Conservation (phyloP, 1,284 basidiomycete species). For the Ustilago trichophora region DNA sequence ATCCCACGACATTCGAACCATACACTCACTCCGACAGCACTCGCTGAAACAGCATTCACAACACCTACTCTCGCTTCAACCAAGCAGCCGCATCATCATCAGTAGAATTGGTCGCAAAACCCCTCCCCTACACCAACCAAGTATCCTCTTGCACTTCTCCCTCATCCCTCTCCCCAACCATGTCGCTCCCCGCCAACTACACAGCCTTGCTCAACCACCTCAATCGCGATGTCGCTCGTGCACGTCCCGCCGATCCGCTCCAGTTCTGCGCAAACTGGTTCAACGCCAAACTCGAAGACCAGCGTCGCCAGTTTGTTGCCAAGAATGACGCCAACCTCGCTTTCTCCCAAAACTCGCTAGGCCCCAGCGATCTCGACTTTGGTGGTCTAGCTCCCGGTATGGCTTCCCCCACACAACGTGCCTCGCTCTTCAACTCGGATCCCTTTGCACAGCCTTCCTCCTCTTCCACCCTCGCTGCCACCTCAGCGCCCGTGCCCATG, state of each 20-base stretch:
- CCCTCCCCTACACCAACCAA: no score
- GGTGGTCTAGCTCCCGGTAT: constrained; percentile 22
- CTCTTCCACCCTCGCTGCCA: background rate
- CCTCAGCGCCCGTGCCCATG: constrained; percentile 19
- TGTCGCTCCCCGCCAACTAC: constrained; percentile 58
- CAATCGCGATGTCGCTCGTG: constrained; percentile 82
- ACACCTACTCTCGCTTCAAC: no score
- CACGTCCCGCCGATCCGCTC: constrained; percentile 86
- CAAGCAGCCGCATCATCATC: no score
- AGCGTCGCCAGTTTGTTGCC: constrained; percentile 75
- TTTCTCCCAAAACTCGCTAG: constrained; percentile 53
- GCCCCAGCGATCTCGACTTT: constrained; percentile 23
- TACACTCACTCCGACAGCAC: no score
- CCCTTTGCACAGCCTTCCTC: constrained; percentile 20
- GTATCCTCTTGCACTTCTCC: no score
- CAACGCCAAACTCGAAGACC: constrained; percentile 82
- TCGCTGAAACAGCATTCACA: no score
- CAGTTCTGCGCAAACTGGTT: constrained; percentile 98
- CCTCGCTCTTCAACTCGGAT: constrained; percentile 37
- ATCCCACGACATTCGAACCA: no score
- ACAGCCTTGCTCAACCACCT: constrained; percentile 78
- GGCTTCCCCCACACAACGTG: constrained; percentile 42
- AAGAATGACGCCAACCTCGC: constrained; percentile 9
- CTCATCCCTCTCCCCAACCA: no score
- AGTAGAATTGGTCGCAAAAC: no score